These are phyloP conservation scores for Arthroderma sp. DNA, from an alignment of 2,329 filamentous ascomycete genomes.

Conservation along the genomic window DNA sequence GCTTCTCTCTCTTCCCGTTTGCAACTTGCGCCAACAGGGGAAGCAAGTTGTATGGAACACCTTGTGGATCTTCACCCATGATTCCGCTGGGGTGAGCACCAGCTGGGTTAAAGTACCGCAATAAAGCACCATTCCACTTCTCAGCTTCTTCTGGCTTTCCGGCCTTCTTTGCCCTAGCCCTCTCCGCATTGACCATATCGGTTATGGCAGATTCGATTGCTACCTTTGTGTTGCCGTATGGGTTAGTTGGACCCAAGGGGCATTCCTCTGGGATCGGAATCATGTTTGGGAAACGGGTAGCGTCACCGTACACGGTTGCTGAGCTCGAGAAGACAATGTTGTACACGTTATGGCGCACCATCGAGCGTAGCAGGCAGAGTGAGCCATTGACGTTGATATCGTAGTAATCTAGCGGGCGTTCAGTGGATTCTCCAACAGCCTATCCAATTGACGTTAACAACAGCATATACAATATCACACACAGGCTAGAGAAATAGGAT, in stretches of 20 bases:
- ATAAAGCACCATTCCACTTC: constrained; percentile 82
- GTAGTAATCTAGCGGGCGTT: constrained; percentile 96
- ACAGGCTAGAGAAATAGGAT: not conserved
- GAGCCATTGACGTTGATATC: constrained; percentile 91
- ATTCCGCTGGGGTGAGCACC: constrained; percentile 89
- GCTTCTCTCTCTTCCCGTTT: constrained; percentile 85
- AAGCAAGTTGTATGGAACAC: constrained; percentile 88
- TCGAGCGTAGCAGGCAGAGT: constrained; percentile 71
- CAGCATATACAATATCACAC: not conserved
- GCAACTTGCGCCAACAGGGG: constrained; percentile 91
- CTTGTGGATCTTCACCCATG: constrained; percentile 96
- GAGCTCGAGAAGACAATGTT: constrained; percentile 99
- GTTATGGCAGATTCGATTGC: constrained; percentile 85
- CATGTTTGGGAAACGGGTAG: constrained; percentile 92
- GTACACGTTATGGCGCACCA: constrained; percentile 79
- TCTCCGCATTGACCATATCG: constrained; percentile 78
- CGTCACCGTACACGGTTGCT: constrained; percentile 95
- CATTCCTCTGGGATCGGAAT: constrained; percentile 97
- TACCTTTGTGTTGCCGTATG: constrained; percentile 93
- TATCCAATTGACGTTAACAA: constrained; percentile 27
- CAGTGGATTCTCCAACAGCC: constrained; percentile 90
- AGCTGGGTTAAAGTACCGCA: constrained; percentile 96
- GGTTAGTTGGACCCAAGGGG: constrained; percentile 92
- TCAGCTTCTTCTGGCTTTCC: constrained; percentile 59
- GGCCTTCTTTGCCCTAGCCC: constrained; percentile 67